Base-by-base conservation (phyloP, 2,329 filamentous ascomycete species). In the Fusarium verrucosum region DNA sequence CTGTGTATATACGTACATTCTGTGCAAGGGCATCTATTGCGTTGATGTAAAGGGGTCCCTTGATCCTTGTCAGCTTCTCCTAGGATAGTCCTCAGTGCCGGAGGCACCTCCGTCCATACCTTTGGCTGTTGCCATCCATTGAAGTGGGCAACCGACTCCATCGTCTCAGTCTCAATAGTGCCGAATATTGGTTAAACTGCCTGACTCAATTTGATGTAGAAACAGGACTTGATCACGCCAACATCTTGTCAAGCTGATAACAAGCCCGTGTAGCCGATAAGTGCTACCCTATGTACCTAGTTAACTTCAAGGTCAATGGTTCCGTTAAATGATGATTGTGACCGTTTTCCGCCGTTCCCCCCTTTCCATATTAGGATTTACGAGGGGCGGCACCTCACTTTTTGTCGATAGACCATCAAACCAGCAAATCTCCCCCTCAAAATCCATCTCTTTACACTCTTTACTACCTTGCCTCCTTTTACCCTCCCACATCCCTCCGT, bases 351-450 rank as follows among this genome's bases (percentile, higher is more conserved):
- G 45, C 53, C 53, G 50, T 55, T 65, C 56, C 62, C 61, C 61
- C 62, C 62, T 65, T 62, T 65, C 51, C 57, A 49, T 32, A 66
- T 50, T 62, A 32, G 54, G 47, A 35, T 28, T 45, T 35, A 36
- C 30, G 62, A 60, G 35, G 56, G 56, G 42, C 23, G 46, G 62
- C 46, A 66, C 47, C 56, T 59, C 19, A 35, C 58, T 37, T 64
- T 64, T 50, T 38, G 40, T 55, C 23, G 36, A 50, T 56, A 65
- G 43, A 51, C 56, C 38, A 45, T 50, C 56, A 62, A 58, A 65
- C 58, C 43, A 58, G 50, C 62, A 65, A 65, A 65, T 65, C 50
- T 65, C 62, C 62, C 56, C 56, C 50, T 51, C 46, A 41, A 28
- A 44, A 44, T 44, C 32, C 35, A 47, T 55, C 41, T 54, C 40